A percentile compares a stretch with the other conserved stretches of the same genome.
Conservation (phyloP, 495 filamentous ascomycete species). For the Aspergillus diversus region DNA sequence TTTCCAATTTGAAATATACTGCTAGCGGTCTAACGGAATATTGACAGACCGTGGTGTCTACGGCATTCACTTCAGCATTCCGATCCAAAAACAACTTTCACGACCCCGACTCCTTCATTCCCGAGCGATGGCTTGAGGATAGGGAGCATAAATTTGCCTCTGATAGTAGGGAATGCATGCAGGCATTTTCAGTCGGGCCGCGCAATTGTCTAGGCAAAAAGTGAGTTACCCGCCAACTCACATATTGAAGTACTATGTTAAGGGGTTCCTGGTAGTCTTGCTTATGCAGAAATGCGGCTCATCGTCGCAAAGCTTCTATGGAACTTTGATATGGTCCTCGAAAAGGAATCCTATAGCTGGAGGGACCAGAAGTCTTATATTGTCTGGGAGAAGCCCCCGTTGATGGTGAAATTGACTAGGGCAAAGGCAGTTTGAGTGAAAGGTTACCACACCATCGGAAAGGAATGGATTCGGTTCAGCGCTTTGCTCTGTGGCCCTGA, state of each 20-base stretch:
- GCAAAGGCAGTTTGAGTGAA: neutral
- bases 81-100: constrained; percentile 35
- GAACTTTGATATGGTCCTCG: constrained; percentile 46
- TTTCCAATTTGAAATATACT: neutral
- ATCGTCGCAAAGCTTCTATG: constrained; percentile 44
- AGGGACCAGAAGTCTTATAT: constrained; percentile 36
- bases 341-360: constrained; percentile 34
- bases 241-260: neutral
- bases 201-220: constrained; percentile 55
- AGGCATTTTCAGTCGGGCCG: constrained; percentile 52
- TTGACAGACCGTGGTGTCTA: constrained; percentile 26
- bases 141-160: constrained; percentile 31
- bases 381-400: constrained; percentile 45
- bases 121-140: constrained; percentile 43
- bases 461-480: too few relatives aligned
- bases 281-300: constrained; percentile 49
- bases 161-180: constrained; percentile 38
- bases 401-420: constrained; percentile 40
- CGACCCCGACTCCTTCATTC: constrained; percentile 38
- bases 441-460: too few relatives aligned
- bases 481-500: too few relatives aligned
- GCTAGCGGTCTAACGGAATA: neutral
- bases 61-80: constrained; percentile 29
- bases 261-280: constrained; percentile 32
- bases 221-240: constrained; percentile 23